Base-by-base conservation (phyloP, 2,329 filamentous ascomycete species). In the Epichloe sylvatica region DNA sequence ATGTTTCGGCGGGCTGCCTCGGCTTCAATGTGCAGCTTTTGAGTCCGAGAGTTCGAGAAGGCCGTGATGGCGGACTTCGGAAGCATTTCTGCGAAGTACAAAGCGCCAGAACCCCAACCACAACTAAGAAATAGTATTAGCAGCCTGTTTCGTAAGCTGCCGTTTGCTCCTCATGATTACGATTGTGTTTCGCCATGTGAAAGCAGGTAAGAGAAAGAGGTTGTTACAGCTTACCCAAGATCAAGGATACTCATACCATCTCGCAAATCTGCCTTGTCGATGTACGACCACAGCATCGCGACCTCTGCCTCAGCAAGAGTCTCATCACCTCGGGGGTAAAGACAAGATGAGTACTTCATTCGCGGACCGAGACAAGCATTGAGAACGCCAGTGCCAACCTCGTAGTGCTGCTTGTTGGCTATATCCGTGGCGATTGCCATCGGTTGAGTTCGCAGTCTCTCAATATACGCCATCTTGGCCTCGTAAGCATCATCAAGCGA, bases 341-440 rank as follows among this genome's bases (percentile, higher is more conserved):
- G 67, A 60, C 78, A 83, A 54, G 70, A 74, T n/a, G 76, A 81
- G 62, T 85, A 86, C 71, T 86, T 86, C 80, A 86, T 85, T 49
- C 81, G 68, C 4, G 80, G 78, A 0, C 83, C 83, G 12, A 86
- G 66, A 62, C 74, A 80, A 30, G 73, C 75, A 30, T 67, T 64
- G 39, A 86, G 63, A 23, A 85, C 76, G 3, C 77, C 78, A 0
- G 81, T 83, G 38, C 78, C 80, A 39, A 86, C 81, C 65, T 86
- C 82, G 59, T 86, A 86, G 64, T 86, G 82, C 70, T 86, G 82
- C 57, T 75, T 68, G 61, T 86, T 85, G 21, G 83, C 81, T 2
- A 72, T 67, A 3, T 70, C 72, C 1, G 81, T 84, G 62, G 83
- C 78, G 56, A 85, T 74, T n/a, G 82, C 83, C 54, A 86, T 84